These are phyloP conservation scores for Sarocladium strictum DNA, from an alignment of 2,329 filamentous ascomycete genomes.

Conservation along the genomic window DNA sequence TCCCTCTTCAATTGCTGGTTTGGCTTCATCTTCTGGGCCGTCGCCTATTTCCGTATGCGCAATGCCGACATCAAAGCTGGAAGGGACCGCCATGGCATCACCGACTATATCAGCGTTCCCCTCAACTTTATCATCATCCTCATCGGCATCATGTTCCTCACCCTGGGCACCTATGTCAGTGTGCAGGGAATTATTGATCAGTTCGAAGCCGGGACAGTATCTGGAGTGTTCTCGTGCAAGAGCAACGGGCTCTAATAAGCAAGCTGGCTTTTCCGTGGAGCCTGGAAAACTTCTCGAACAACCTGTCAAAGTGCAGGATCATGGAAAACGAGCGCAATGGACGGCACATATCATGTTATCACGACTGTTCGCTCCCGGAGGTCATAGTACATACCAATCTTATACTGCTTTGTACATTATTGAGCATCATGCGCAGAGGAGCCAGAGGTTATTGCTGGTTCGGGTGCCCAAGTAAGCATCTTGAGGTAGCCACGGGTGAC, in stretches of 20 bases:
- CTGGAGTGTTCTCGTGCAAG: conserved; percentile 68
- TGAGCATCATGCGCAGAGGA: too few species aligned
- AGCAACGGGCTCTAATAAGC: conserved; percentile 52
- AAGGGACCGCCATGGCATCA: conserved; percentile 42
- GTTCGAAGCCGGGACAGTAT: conserved; percentile 59
- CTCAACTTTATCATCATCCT: conserved; percentile 69
- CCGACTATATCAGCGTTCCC: conserved; percentile 42
- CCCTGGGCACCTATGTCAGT: conserved; percentile 73
- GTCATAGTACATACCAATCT: too few species aligned
- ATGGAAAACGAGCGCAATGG: too few species aligned
- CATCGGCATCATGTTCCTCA: conserved; percentile 75
- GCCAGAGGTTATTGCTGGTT: too few species aligned
- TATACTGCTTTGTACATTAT: too few species aligned
- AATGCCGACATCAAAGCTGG: conserved; percentile 51
- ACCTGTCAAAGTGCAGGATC: too few species aligned
- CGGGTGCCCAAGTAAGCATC: too few species aligned
- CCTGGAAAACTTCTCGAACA: too few species aligned
- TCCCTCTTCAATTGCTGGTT: conserved; percentile 90
- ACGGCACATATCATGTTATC: too few species aligned
- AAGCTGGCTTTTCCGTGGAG: too few species aligned
- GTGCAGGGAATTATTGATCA: conserved; percentile 70
- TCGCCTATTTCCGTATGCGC: conserved; percentile 74
- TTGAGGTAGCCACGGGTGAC: too few species aligned
- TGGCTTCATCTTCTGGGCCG: conserved; percentile 92
- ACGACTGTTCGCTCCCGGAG: too few species aligned